Conservation (phyloP, 2,329 filamentous ascomycete species). For the Elsinoe necatrix region DNA sequence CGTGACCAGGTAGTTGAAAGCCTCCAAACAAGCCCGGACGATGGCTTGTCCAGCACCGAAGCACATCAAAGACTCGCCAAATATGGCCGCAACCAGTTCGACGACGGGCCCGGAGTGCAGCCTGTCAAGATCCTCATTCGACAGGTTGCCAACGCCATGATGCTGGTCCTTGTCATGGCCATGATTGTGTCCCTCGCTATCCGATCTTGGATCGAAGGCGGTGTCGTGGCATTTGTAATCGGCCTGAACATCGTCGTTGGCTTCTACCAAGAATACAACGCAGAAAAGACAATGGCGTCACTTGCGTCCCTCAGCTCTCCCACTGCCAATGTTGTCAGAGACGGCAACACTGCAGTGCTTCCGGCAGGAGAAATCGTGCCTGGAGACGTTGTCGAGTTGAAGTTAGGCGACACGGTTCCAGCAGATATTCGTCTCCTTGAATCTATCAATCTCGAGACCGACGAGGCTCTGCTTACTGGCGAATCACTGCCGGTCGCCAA, state of each 20-base stretch:
- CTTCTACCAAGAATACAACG: constrained; percentile 40
- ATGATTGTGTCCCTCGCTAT: constrained; percentile 43
- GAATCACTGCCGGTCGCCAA: constrained; percentile 49
- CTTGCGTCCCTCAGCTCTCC: constrained; percentile 40
- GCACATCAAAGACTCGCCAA: constrained; percentile 51
- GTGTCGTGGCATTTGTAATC: constrained; percentile 40
- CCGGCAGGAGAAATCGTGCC: constrained; percentile 38
- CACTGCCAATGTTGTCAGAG: constrained; percentile 39
- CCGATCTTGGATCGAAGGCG: constrained; percentile 40
- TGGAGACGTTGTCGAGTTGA: constrained; percentile 41
- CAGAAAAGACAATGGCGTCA: constrained; percentile 44
- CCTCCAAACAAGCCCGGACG: constrained; percentile 56
- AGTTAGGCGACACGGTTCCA: constrained; percentile 42
- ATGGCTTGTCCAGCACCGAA: constrained; percentile 54
- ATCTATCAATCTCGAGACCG: constrained; percentile 55
- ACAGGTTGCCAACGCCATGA: constrained; percentile 71
- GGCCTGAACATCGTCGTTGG: constrained; percentile 39
- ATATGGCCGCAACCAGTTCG: constrained; percentile 62
- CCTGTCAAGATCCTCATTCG: constrained; percentile 65
- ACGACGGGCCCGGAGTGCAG: constrained; percentile 58
- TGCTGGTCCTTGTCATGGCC: constrained; percentile 49
- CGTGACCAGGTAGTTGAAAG: constrained; percentile 46
- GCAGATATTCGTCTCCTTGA: constrained; percentile 39
- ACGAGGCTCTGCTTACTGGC: constrained; percentile 63
- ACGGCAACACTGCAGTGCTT: constrained; percentile 36